A percentile compares a stretch with the other conserved stretches of the same genome.
These are phyloP conservation scores for Xylaria sp. DNA, from an alignment of 2,329 filamentous ascomycete species.

Conservation along the genomic window DNA sequence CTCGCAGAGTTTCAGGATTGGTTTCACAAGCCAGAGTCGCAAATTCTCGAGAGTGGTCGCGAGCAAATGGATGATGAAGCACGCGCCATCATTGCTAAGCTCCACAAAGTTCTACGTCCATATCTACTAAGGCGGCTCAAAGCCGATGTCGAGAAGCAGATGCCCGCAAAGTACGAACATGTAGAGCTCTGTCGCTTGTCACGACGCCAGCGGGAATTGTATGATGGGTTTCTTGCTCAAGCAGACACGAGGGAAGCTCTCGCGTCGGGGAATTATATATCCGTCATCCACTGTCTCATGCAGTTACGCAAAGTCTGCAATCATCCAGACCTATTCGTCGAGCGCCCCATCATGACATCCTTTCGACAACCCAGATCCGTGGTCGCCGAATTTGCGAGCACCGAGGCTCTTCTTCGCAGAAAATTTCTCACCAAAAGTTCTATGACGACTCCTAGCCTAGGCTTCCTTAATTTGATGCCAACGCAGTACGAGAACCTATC, in stretches of 20 bases:
- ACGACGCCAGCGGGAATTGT: conserved; percentile 93
- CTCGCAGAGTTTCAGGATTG: conserved; percentile 96
- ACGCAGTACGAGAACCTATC: conserved; percentile 76
- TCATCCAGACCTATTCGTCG: conserved; percentile 96
- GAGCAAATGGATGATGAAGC: conserved; percentile 96
- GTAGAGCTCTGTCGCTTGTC: conserved; percentile 95
- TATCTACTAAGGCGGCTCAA: conserved; percentile 92
- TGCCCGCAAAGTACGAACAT: conserved; percentile 98
- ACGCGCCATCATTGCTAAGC: conserved; percentile 87
- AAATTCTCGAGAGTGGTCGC: conserved; percentile 93
- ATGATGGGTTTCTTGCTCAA: conserved; percentile 94
- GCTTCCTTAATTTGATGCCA: conserved; percentile 83
- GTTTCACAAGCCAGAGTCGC: conserved; percentile 94
- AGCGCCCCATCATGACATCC: conserved; percentile 94
- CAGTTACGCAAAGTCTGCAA: conserved; percentile 98
- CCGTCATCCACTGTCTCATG: conserved; percentile 98
- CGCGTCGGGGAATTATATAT: conserved; percentile 93
- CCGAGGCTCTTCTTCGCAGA: conserved; percentile 75
- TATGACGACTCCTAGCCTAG: conserved; percentile 74
- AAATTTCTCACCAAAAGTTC: conserved; percentile 71
- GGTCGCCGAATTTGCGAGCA: conserved; percentile 76
- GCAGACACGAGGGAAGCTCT: conserved; percentile 90
- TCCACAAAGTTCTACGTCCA: conserved; percentile 92
- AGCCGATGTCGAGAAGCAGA: conserved; percentile 97
- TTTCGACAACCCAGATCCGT: conserved; percentile 90